phyloP scores from a whole-genome alignment of 179 eudicot species.

The Patellifolia procumbens region DNA sequence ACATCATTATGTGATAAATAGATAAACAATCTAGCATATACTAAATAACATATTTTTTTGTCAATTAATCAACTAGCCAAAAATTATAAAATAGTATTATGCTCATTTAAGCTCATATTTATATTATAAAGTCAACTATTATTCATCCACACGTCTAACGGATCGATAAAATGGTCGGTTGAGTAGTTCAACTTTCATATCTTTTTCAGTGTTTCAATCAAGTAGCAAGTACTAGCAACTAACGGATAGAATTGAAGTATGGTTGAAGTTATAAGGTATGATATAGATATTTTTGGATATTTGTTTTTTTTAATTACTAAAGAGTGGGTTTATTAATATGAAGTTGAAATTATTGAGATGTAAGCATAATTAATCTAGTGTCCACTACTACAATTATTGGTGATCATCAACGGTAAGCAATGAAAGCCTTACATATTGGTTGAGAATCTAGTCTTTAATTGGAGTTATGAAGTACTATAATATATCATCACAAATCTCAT shows the following conservation, averaged over 20 bases:
- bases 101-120: too few relatives aligned
- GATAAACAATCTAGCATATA: neutral
- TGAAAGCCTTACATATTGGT: too few relatives aligned
- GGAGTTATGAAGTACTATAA: too few relatives aligned
- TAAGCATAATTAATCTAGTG: neutral
- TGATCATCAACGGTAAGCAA: neutral
- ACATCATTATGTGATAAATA: too few relatives aligned
- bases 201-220: slow-evolving; percentile 4
- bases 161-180: neutral
- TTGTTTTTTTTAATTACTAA: too few relatives aligned
- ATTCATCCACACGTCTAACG: neutral
- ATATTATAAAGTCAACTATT: neutral
- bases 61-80: neutral
- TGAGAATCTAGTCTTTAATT: neutral
- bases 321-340: neutral
- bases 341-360: neutral
- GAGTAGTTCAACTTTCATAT: neutral
- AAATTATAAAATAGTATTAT: too few relatives aligned
- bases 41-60: too few relatives aligned
- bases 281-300: too few relatives aligned
- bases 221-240: neutral
- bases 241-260: neutral
- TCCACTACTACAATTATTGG: slow-evolving; percentile 1
- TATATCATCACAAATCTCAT: too few relatives aligned
- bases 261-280: neutral